Base-by-base conservation (phyloP, 208 protist species). In the Trypanosoma avium region DNA sequence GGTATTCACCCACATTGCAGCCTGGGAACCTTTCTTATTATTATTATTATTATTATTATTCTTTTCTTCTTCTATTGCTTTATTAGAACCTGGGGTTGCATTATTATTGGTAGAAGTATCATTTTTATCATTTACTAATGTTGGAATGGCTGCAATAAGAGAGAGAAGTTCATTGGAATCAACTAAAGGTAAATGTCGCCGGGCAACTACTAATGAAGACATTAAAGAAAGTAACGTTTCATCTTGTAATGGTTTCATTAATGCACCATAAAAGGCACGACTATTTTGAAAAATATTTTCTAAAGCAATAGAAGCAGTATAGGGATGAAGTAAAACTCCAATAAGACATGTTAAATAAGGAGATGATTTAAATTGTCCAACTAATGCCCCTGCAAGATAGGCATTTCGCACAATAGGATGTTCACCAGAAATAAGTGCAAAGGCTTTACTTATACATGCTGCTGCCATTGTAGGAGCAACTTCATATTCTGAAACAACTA, bases 271-370 rank as follows among this genome's bases (percentile, higher is more conserved):
- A 49, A 93, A 87, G n/a, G 68, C 59, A 10, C 36, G 71, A 57
- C 73, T 88, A 75, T 95, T 95, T 9, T 80, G 67, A 45, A 75
- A 75, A 15, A 89, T 63, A 64, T 95, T 95, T 22, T 81, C 75
- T 24, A 93, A 73, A 36, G 83, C 82, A 17, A 58, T 63, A 0
- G 78, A 50, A 0, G 81, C 87, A 4, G 63, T 78, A 30, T 53
- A 62, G 4, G 90, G 90, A 73, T 96, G 90, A 46, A 91, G 71
- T 42, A 96, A 64, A 10, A 91, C 83, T 13, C 81, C 84, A 46
- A 78, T 82, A 12, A 96, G 72, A 54, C 85, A 90, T 15, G 81
- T 66, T 19, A 90, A 68, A 57, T 93, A 96, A 4, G 81, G 81
- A 0, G 83, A 88, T 29, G 77, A 81, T 42, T 70, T 64, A 38